phyloP scores from a whole-genome alignment of 768 basidiomycete species.

The Crepidotus variabilis region DNA sequence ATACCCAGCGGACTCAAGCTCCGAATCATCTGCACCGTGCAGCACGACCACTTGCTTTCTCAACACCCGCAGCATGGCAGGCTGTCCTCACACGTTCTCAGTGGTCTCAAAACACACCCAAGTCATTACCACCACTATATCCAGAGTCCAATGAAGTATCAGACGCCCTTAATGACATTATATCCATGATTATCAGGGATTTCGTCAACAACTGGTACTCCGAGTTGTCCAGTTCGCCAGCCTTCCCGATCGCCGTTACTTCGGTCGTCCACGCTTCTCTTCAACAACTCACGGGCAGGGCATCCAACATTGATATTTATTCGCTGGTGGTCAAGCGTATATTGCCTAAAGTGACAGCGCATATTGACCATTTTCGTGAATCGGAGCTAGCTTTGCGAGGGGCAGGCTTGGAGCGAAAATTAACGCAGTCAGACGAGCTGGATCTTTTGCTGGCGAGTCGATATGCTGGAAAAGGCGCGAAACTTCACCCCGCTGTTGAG shows the following conservation, averaged over 20 bases:
- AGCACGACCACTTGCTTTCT: conserved; percentile 78
- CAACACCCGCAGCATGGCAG: conserved; percentile 94
- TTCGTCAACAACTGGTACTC: conserved; percentile 91
- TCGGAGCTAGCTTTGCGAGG: conserved; percentile 86
- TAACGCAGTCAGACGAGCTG: conserved; percentile 88
- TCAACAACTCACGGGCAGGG: conserved; percentile 52
- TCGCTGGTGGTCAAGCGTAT: conserved; percentile 78
- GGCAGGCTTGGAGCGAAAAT: conserved; percentile 72
- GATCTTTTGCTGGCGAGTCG: conserved; percentile 82
- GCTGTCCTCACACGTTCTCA: conserved; percentile 84
- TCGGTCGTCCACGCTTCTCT: conserved; percentile 65
- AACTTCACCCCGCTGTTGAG: conserved; percentile 81
- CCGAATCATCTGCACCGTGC: conserved; percentile 45
- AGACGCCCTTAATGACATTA: conserved; percentile 71
- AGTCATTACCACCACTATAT: conserved; percentile 62
- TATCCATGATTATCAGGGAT: conserved; percentile 78
- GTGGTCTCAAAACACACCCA: conserved; percentile 76
- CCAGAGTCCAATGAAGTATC: conserved; percentile 65
- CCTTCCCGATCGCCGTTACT: conserved; percentile 87
- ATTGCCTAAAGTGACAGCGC: conserved; percentile 83
- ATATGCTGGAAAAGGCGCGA: conserved; percentile 67
- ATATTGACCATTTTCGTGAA: conserved; percentile 86
- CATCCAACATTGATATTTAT: conserved; percentile 63
- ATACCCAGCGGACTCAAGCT: conserved; percentile 32
- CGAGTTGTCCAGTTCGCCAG: conserved; percentile 78